Evolutionary conservation across 495 filamentous ascomycete species (phyloP), one percentile per base, ranked within the genome.

Genomic region (Aspergillus cavernicola): DNA sequence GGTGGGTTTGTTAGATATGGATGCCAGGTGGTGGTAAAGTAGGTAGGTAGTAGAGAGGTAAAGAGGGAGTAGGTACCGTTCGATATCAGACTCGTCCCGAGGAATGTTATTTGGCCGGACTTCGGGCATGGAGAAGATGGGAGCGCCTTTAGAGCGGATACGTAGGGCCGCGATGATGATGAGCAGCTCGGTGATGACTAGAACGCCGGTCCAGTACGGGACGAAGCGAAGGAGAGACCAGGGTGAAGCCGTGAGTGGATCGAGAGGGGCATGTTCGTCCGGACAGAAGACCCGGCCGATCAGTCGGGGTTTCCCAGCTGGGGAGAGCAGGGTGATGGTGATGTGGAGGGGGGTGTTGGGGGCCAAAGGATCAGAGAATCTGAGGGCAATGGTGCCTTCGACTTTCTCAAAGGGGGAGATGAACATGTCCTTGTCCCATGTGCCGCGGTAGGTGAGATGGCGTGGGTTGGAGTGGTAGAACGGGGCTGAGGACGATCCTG

Each of bases 321-420:
- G 16, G 1, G 13, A 35, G 19, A 50, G 23, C 35, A 50, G 22
- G 12, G 47, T 28, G 33, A 39, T 50, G 35, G 47, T 50, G 22
- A 50, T 50, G 13, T 50, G 47, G 9, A 50, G 22, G 2, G 38
- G 19, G 22, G 38, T 24, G 12, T 41, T 37, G 13, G 35, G 35
- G 15, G 35, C 35, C 10, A 36, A 26, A 15, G 42, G 29, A 3
- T 48, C 35, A 2, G 43, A 23, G 10, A 24, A 16, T 6, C 24
- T 31, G 3, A 42, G 49, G 5, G 49, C 15, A 33, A 52, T 42
- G 16, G 38, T 12, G 12, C 61, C 61, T 11, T 61, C 61, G 18
- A 64, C 58, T 41, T 61, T 61, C 33, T 64, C 61, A 49, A 64
- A 64, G 10, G 58, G 61, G 8, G 61, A 64, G 1, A 55, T 47